Evolutionary conservation across 345 rosid species (phyloP), one percentile per base, ranked within the genome.

Genomic region (Lagerstroemia speciosa): DNA sequence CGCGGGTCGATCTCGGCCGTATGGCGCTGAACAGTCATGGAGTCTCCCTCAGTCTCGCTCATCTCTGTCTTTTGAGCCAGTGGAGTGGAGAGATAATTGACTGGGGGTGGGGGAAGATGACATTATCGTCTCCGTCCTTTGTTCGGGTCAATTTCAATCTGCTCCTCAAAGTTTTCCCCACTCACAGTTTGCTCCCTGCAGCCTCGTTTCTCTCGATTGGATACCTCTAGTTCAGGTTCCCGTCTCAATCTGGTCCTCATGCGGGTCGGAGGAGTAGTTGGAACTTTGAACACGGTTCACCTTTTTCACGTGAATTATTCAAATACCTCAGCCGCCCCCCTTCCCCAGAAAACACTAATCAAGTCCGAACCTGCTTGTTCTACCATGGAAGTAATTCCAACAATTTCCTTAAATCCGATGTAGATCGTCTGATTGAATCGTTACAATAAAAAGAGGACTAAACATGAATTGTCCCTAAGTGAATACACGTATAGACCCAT

Each of bases 1-100:
- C 82, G 78, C 2, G 70, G 66, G 65, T 91, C 84, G 26, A 85
- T 52, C 4, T 61, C 43, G 70, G 24, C 32, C 27, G 34, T 30
- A 3, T 48, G 45, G 30, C 33, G 34, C 63, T 58, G 31, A 22
- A 8, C 50, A 65, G 67, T 32, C 45, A 64, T 64, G 66, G 66
- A 64, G 0, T 64, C 16, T 62, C 65, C 32, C 65, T 31, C n/a
- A n/a, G n/a, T n/a, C 0, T 2, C 24, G 8, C n/a, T 32, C 24
- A 2, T 6, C 7, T 15, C 45, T 19, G 12, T 20, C 66, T 33
- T 7, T 37, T 33, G n/a, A 33, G 37, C 41, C 33, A 26, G 3
- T n/a, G 15, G 66, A n/a, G 26, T 29, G 34, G 24, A 16, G 3
- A 20, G 12, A 34, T 1, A 36, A 30, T 17, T 63, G n/a, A 5